Base-by-base conservation (phyloP, 73 alveolate species). In the Blepharisma japonicum region DNA sequence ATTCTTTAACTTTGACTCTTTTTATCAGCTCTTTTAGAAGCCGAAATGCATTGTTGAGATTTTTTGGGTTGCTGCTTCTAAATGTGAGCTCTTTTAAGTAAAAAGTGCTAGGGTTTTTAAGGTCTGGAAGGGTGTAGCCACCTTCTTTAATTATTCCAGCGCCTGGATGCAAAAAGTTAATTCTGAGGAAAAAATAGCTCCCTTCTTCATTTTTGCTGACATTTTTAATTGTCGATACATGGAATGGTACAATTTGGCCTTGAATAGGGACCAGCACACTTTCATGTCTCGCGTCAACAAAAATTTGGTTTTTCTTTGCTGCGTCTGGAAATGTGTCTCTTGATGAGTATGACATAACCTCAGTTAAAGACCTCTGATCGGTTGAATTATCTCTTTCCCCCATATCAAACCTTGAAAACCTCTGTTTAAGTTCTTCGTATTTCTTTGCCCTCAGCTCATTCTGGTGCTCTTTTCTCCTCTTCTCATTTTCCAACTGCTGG, bases 71-170 rank as follows among this genome's bases (percentile, higher is more conserved):
- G 53, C 81, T 87, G 68, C 87, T 87, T 85, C 84, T 90, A 72
- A 87, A 81, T 18, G 96, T 89, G 46, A 95, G 80, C 83, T 95
- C 99, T 55, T 88, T 82, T 6, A 95, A 74, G 91, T 91, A 90
- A 46, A 95, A 86, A 6, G 93, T 85, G 77, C 90, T 79, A 6
- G 87, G 85, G 11, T 71, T 81, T 67, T 80, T 83, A 38, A 85
- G 54, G 32, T 89, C 90, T 48, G 97, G 97, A 11, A 77, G 80
- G 23, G 25, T 48, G 84, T 77, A 45, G 27, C 23, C 71, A 8
- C 51, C 11, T 6, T 48, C 84, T 66, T 77, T 77, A 9, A 55
- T 6, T 56, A 45, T 55, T 27, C 82, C 83, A n/a, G 25, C 83
- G 9, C 83, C 83, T 21, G 98, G 97, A 49, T 82, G 78, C 55